Evolutionary conservation across 257 asterid species (phyloP).

Genomic region (Nicotiana noctiflora): DNA sequence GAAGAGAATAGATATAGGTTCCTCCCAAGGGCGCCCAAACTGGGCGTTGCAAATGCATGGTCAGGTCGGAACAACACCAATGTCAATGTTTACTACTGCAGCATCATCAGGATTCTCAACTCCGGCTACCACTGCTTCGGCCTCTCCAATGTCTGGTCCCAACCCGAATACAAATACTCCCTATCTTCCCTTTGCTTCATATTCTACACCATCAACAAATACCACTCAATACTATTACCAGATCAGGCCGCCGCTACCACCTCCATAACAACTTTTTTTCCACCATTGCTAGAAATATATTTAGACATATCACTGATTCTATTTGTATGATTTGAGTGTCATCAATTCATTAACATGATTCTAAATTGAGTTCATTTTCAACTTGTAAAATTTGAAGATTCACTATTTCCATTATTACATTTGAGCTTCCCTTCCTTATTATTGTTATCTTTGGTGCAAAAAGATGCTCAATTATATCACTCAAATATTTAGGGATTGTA

Average conservation of each 20-base stretch:
- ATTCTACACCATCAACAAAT: conserved; percentile 19
- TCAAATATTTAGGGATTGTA: background rate
- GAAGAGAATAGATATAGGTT: conserved; percentile 26
- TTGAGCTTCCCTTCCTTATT: background rate
- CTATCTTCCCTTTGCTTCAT: conserved; percentile 33
- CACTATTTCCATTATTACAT: background rate
- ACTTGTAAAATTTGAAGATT: background rate
- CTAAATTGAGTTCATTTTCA: background rate
- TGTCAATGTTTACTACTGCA: conserved; percentile 38
- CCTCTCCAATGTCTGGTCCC: conserved; percentile 18
- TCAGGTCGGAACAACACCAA: conserved; percentile 24
- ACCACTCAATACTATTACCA: conserved; percentile 29
- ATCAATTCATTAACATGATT: background rate
- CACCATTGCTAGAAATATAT: background rate
- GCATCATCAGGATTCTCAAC: conserved; percentile 97
- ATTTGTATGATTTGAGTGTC: conserved; percentile 8
- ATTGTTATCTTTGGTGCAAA: background rate
- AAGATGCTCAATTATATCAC: background rate
- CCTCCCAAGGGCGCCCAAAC: conserved; percentile 31
- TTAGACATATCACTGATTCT: conserved; percentile 7
- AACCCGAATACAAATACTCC: conserved; percentile 8
- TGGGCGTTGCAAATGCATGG: conserved; percentile 46
- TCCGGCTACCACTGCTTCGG: conserved; percentile 28
- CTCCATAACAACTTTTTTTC: conserved; percentile 9
- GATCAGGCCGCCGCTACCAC: conserved; percentile 31